Evolutionary conservation across 1,284 basidiomycete species (phyloP).

Genomic region (Rhodotorula mucilaginosa): DNA sequence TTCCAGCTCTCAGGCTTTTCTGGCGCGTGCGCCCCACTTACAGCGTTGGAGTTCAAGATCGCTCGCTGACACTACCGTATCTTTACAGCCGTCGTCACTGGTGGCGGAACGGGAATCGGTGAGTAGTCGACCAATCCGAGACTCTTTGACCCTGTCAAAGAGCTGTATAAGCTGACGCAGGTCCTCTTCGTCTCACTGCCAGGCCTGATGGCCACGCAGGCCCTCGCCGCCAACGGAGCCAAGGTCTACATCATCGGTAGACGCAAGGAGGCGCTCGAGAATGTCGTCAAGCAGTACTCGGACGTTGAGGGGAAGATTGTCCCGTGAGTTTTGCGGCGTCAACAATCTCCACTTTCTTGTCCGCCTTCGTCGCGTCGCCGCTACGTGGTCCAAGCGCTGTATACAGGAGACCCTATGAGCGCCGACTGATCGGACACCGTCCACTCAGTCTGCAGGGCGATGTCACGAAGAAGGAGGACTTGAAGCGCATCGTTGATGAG

Average conservation of each 20-base stretch:
- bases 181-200: not conserved
- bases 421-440: not conserved
- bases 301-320: slow-evolving; percentile 50
- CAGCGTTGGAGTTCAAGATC: too few relatives aligned
- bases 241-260: slow-evolving; percentile 71
- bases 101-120: slow-evolving; percentile 73
- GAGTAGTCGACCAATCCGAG: not conserved
- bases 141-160: too few relatives aligned
- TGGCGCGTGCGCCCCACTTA: not conserved
- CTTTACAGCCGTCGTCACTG: slow-evolving; percentile 64
- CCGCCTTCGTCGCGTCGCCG: too few relatives aligned
- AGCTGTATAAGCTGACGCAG: not conserved
- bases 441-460: slow-evolving; percentile 53
- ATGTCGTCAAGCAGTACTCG: slow-evolving; percentile 52
- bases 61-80: not conserved
- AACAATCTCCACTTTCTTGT: slow-evolving; percentile 32
- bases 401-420: too few relatives aligned
- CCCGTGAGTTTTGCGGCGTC: slow-evolving; percentile 34
- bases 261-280: slow-evolving; percentile 52
- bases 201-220: slow-evolving; percentile 62
- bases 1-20: not conserved
- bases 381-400: too few relatives aligned
- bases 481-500: slow-evolving; percentile 57
- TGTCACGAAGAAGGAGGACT: slow-evolving; percentile 66
- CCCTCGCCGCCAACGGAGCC: slow-evolving; percentile 71